phyloP scores from a whole-genome alignment of 768 basidiomycete genomes.

The Coprinopsis strossmayeri region DNA sequence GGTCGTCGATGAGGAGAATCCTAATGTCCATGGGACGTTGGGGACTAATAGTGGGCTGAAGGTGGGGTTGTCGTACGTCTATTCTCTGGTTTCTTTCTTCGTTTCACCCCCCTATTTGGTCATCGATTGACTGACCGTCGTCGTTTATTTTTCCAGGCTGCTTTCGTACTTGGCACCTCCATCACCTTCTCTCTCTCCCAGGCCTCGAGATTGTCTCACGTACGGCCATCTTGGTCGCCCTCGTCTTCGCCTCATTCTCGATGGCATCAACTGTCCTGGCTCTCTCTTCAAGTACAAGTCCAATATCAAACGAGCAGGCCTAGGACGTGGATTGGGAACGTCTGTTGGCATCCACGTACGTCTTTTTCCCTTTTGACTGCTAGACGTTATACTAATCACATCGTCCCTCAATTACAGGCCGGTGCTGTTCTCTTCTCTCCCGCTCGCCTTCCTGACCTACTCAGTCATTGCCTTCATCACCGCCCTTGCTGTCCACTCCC shows the following conservation, averaged over 20 bases:
- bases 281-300: slow-evolving; percentile 67
- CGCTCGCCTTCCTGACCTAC: slow-evolving; percentile 68
- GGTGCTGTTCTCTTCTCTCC: slow-evolving; percentile 63
- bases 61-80: slow-evolving; percentile 51
- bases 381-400: background rate
- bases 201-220: slow-evolving; percentile 61
- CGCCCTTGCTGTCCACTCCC: slow-evolving; percentile 60
- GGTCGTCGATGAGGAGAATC: slow-evolving; percentile 35
- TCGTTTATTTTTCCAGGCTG: slow-evolving; percentile 57
- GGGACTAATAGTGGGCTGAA: background rate
- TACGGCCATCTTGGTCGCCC: slow-evolving; percentile 59
- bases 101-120: too few relatives aligned
- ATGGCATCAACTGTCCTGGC: slow-evolving; percentile 63
- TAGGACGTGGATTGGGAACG: slow-evolving; percentile 51
- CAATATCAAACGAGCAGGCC: slow-evolving; percentile 48
- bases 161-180: slow-evolving; percentile 73
- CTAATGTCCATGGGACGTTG: background rate
- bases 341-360: slow-evolving; percentile 39
- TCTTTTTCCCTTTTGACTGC: too few relatives aligned
- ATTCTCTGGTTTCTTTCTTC: background rate
- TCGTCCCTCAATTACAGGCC: slow-evolving; percentile 29
- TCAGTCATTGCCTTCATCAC: slow-evolving; percentile 62
- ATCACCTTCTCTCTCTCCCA: slow-evolving; percentile 78
- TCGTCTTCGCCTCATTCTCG: slow-evolving; percentile 61
- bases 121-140: slow-evolving; percentile 3